These are phyloP conservation scores for Nyssa sinensis DNA, from an alignment of 148 eudicot genomes.

Conservation along the genomic window DNA sequence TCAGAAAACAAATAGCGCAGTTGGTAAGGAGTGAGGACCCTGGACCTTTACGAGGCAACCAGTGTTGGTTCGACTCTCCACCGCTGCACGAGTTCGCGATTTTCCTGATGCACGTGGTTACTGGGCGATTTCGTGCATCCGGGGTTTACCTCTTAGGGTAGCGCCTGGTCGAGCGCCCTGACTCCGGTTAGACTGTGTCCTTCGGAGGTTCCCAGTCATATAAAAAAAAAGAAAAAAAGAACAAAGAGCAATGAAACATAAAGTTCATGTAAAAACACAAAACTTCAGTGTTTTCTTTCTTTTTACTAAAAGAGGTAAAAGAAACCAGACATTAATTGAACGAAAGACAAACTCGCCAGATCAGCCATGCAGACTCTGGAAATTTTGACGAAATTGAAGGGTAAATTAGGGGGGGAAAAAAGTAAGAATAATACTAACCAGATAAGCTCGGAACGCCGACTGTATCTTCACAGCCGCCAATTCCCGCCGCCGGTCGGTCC, in stretches of 20 bases:
- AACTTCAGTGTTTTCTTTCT: neutral
- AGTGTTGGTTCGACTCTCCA: too few relatives aligned
- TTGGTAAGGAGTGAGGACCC: too few relatives aligned
- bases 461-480: conserved; percentile 80
- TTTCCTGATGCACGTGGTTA: too few relatives aligned
- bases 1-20: too few relatives aligned
- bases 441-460: conserved; percentile 87
- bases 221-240: too few relatives aligned
- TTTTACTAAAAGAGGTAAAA: neutral
- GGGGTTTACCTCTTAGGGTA: too few relatives aligned
- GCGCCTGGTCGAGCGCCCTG: too few relatives aligned
- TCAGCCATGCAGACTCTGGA: neutral
- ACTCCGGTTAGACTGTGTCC: too few relatives aligned
- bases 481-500: conserved; percentile 35
- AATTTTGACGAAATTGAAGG: neutral
- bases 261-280: neutral
- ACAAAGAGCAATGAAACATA: neutral
- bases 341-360: neutral
- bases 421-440: conserved; percentile 52
- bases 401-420: neutral
- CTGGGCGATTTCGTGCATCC: too few relatives aligned
- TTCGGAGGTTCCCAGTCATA: too few relatives aligned
- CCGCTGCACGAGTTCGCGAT: too few relatives aligned
- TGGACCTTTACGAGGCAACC: too few relatives aligned
- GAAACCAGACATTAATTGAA: neutral